Conservation (phyloP, 2,329 filamentous ascomycete genomes). For the Anthostomella pinea region DNA sequence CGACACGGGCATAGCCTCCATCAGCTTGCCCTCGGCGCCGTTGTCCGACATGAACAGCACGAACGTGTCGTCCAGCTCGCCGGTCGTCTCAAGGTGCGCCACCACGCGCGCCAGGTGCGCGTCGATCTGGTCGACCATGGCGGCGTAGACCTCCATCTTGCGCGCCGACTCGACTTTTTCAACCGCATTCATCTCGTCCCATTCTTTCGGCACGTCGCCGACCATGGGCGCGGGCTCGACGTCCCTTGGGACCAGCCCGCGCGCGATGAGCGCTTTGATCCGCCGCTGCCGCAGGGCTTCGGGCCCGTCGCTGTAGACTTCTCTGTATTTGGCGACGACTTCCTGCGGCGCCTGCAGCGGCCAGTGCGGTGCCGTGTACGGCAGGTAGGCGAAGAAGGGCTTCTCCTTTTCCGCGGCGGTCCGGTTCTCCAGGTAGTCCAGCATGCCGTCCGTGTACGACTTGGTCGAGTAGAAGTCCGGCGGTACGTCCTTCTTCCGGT, state of each 20-base stretch:
- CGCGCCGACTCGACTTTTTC: slow-evolving; percentile 14
- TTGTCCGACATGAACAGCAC: slow-evolving; percentile 28
- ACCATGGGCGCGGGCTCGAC: slow-evolving; percentile 16
- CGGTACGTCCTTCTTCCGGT: slow-evolving; percentile 1
- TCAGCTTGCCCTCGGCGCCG: slow-evolving; percentile 6
- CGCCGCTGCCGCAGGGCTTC: slow-evolving; percentile 43
- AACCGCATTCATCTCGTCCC: slow-evolving; percentile 14
- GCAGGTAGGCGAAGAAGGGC: slow-evolving; percentile 47
- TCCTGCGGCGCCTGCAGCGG: slow-evolving; percentile 48
- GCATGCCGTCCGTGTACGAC: slow-evolving; percentile 40
- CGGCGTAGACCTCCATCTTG: slow-evolving; percentile 44
- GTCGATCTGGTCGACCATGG: slow-evolving; percentile 53
- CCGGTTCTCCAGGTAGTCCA: slow-evolving; percentile 21
- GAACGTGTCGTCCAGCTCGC: slow-evolving; percentile 46
- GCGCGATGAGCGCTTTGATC: slow-evolving; percentile 31
- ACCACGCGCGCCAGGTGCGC: slow-evolving; percentile 48
- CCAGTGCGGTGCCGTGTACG: slow-evolving; percentile 52
- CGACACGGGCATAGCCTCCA: slow-evolving; percentile 1
- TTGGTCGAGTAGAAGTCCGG: slow-evolving; percentile 30
- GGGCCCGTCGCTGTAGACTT: slow-evolving; percentile 48
- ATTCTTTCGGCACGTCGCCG: slow-evolving; percentile 5
- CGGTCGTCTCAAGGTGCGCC: slow-evolving; percentile 43
- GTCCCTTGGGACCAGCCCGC: slow-evolving; percentile 35
- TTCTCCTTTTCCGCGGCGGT: slow-evolving; percentile 34
- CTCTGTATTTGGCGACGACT: slow-evolving; percentile 45